These are phyloP conservation scores for Baorangia bicolor DNA, from an alignment of 768 basidiomycete genomes.

Conservation along the genomic window DNA sequence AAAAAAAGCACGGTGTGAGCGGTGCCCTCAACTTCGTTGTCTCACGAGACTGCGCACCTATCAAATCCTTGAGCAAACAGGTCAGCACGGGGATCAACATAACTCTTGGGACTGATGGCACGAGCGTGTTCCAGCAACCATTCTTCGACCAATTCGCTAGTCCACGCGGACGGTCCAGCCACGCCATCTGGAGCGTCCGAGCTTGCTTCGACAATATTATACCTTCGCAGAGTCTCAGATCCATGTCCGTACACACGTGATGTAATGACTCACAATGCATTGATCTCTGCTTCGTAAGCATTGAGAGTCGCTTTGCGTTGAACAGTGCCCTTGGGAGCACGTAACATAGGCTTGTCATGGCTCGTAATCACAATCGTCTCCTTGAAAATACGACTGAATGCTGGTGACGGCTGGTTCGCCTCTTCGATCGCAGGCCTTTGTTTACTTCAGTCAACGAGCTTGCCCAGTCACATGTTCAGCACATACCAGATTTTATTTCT, in stretches of 20 bases:
- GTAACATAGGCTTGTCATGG: conserved; percentile 42
- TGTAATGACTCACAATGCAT: conserved; percentile 37
- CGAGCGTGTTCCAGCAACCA: conserved; percentile 32
- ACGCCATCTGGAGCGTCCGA: conserved; percentile 16
- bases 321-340: conserved; percentile 47
- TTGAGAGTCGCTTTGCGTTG: conserved; percentile 39
- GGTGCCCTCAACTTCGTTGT: too few species aligned
- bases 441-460: not conserved
- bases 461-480: not conserved
- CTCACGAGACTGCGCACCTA: conserved; percentile 25
- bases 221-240: conserved; percentile 18
- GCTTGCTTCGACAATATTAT: conserved; percentile 33
- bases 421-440: conserved; percentile 43
- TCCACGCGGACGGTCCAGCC: conserved; percentile 28
- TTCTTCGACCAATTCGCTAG: conserved; percentile 6
- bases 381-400: conserved; percentile 47
- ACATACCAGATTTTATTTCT: conserved; percentile 34
- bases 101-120: conserved; percentile 3
- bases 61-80: conserved; percentile 38
- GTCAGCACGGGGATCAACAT: conserved; percentile 19
- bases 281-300: conserved; percentile 46
- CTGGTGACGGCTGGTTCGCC: conserved; percentile 41
- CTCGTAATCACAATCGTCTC: conserved; percentile 52
- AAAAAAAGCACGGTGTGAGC: not conserved
- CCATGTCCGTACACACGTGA: not conserved